phyloP scores from a whole-genome alignment of 2,329 filamentous ascomycete genomes.

The Aciculosporium take region DNA sequence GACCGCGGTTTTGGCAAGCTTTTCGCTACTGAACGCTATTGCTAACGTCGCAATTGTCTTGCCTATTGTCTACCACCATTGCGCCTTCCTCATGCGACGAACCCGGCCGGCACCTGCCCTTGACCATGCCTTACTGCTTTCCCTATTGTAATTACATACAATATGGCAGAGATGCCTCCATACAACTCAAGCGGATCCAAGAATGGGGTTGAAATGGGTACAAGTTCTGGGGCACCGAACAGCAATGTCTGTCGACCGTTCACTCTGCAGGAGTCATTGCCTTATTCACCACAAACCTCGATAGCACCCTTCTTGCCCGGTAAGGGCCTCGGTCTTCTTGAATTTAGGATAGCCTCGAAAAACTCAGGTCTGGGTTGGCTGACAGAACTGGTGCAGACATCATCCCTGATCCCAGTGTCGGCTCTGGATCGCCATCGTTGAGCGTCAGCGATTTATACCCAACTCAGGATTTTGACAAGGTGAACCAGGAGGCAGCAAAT shows the following conservation, averaged over 20 bases:
- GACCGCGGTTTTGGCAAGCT: background rate
- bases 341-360: background rate
- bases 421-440: conserved; percentile 38
- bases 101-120: conserved; percentile 14
- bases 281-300: conserved; percentile 71
- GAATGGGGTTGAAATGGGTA: conserved; percentile 20
- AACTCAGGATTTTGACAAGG: conserved; percentile 43
- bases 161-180: conserved; percentile 18
- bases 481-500: conserved; percentile 56
- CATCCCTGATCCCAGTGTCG: conserved; percentile 49
- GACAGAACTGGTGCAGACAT: conserved; percentile 32
- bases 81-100: conserved; percentile 14
- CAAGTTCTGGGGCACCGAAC: conserved; percentile 12
- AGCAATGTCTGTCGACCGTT: conserved; percentile 31
- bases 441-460: conserved; percentile 37
- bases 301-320: conserved; percentile 66
- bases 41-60: conserved; percentile 1
- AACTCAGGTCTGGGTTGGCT: background rate
- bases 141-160: conserved; percentile 14
- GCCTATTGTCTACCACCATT: conserved; percentile 2
- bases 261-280: conserved; percentile 59
- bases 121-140: conserved; percentile 18
- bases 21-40: background rate
- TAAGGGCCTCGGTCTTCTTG: conserved; percentile 22
- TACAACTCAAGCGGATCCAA: conserved; percentile 17